Percentiles rank a stretch among this genome's conserved stretches.
Conservation (phyloP, 306 rosid species). For the Malus asiatica region DNA sequence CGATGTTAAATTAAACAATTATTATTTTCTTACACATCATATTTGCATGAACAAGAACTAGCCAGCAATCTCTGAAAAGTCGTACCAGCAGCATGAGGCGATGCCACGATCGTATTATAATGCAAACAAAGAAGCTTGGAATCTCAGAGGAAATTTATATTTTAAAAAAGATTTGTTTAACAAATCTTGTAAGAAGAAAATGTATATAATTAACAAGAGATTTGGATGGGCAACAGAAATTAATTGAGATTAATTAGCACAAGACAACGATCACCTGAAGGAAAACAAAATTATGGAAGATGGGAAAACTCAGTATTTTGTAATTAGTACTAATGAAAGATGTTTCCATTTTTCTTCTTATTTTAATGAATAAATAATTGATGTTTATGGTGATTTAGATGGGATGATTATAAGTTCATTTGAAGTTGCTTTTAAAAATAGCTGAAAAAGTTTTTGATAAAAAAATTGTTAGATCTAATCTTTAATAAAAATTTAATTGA, state of each 20-base stretch:
- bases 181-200: not conserved
- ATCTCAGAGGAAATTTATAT: not conserved
- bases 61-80: not conserved
- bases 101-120: not conserved
- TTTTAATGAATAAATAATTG: not conserved
- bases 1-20: not conserved
- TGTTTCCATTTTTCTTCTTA: not conserved
- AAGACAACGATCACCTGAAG: not conserved
- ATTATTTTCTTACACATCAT: not conserved
- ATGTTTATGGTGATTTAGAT: not conserved
- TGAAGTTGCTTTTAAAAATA: too few species aligned
- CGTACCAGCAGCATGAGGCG: not conserved
- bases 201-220: not conserved
- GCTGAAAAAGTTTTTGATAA: accelerated
- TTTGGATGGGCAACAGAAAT: not conserved
- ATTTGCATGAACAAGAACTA: not conserved
- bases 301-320: not conserved
- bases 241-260: not conserved
- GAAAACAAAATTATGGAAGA: not conserved
- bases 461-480: too few species aligned
- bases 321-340: not conserved
- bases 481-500: too few species aligned
- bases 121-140: not conserved
- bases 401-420: too few species aligned
- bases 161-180: not conserved